phyloP scores from a whole-genome alignment of 225 moss, liverwort and hornwort genomes.

The Neckera pumila region DNA sequence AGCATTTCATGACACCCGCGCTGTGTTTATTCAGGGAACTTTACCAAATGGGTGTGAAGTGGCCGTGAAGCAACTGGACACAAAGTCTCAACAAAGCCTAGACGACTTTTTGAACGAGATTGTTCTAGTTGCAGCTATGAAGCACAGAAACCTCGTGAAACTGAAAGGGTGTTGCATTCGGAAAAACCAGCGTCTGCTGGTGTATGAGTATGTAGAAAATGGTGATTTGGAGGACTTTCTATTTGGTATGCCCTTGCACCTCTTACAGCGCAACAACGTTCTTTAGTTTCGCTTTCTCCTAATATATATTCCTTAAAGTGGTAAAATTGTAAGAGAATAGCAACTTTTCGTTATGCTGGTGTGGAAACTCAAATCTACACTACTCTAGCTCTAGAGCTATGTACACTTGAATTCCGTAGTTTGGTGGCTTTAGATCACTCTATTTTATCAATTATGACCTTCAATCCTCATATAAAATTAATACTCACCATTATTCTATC shows the following conservation, averaged over 20 bases:
- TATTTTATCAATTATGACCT: too few species aligned
- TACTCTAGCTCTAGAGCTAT: neutral
- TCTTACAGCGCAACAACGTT: neutral
- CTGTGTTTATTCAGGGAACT: constrained; percentile 5
- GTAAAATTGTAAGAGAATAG: too few species aligned
- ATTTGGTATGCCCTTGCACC: neutral
- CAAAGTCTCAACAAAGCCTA: constrained; percentile 17
- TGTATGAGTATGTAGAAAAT: neutral
- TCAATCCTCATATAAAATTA: neutral
- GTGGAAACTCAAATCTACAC: neutral
- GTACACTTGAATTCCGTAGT: neutral
- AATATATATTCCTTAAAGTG: neutral
- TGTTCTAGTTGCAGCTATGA: constrained; percentile 14
- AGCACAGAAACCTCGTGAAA: constrained; percentile 13
- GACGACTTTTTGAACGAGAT: constrained; percentile 22
- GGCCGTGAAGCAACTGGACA: constrained; percentile 32
- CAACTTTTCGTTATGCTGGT: neutral
- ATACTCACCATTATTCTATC: neutral
- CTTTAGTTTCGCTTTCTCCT: neutral
- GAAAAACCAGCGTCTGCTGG: constrained; percentile 5
- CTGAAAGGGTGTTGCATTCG: constrained; percentile 24
- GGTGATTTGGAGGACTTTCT: neutral
- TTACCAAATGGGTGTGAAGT: constrained; percentile 16
- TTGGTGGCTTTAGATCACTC: neutral
- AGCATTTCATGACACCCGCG: neutral